Evolutionary conservation across 2,329 filamentous ascomycete genomes (phyloP).

Genomic region (Aspergillus alliaceus): DNA sequence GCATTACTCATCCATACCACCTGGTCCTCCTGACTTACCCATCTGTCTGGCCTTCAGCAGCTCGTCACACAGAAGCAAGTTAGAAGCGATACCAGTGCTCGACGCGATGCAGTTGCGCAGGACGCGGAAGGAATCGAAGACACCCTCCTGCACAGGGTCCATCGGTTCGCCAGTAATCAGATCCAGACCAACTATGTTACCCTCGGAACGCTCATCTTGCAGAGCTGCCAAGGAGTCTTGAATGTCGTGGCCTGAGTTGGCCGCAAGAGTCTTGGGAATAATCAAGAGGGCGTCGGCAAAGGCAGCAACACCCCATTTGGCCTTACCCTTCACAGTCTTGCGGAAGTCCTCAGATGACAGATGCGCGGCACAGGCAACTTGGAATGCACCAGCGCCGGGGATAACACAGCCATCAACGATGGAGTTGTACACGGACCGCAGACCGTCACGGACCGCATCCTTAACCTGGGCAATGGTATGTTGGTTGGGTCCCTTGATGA

Average conservation of each 20-base stretch:
- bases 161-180: constrained; percentile 86
- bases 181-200: constrained; percentile 83
- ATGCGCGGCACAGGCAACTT: constrained; percentile 86
- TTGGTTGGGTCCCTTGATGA: constrained; percentile 96
- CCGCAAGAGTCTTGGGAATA: constrained; percentile 95
- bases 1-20: constrained; percentile 43
- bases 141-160: constrained; percentile 88
- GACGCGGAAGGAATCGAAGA: constrained; percentile 96
- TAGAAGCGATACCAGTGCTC: constrained; percentile 91
- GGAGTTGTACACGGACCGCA: constrained; percentile 98
- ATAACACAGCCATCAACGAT: constrained; percentile 98
- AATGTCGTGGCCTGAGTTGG: constrained; percentile 94
- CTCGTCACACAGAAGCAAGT: constrained; percentile 93
- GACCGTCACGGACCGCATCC: constrained; percentile 90
- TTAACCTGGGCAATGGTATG: constrained; percentile 97
- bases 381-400: constrained; percentile 91
- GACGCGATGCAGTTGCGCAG: constrained; percentile 91
- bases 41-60: constrained; percentile 97
- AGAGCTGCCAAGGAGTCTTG: constrained; percentile 88
- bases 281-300: constrained; percentile 93
- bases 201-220: constrained; percentile 81
- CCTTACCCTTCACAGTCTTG: constrained; percentile 95
- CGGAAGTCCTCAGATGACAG: constrained; percentile 82
- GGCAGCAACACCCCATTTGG: constrained; percentile 90
- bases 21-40: constrained; percentile 53